Evolutionary conservation across 768 basidiomycete genomes (phyloP), one percentile per base, ranked within the genome.

Genomic region (Austroboletus eburneus): DNA sequence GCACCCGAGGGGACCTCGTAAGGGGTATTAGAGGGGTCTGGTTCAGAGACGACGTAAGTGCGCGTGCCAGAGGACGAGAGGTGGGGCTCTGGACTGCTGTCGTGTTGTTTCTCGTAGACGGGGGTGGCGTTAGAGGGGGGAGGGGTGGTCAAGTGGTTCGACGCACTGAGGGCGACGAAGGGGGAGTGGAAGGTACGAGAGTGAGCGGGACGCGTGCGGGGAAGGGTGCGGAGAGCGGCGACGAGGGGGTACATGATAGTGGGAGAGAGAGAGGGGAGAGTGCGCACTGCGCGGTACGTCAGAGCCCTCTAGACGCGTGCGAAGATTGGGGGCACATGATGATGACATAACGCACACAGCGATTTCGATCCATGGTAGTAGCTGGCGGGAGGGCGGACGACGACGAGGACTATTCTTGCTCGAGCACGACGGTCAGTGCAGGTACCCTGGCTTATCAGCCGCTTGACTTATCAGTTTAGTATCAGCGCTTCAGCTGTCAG

Each of bases 1-100:
- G 84, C 85, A 54, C 86, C 85, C 10, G 79, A 77, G 2, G 85
- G 85, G n/a, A 88, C 83, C 54, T 76, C 69, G 55, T 85, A 86
- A 25, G 78, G 77, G 35, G 72, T 75, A 45, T 80, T 62, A 46
- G 78, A 69, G 27, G 77, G 73, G 65, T 87, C 83, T 32, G 85
- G 85, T 61, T 84, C 74, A 25, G 83, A 85, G 52, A 87, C 85
- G 52, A 87, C 83, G 57, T 87, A 83, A 27, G 81, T 83, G 47
- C 74, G 80, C 24, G 74, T 72, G 27, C 78, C 80, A 29, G 69
- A 62, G 30, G 64, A 65, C 2, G 74, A 64, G 18, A 67, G 38
- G 48, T 70, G 61, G 1, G 78, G 76, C 56, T 83, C 80, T 27
- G 74, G 58, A 20, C 74, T 69, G 53, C 63, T 62, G 55, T 84